Percentiles rank a stretch among this genome's conserved stretches.
Conservation (phyloP, 331 rosid species). For the Quercus lobata region DNA sequence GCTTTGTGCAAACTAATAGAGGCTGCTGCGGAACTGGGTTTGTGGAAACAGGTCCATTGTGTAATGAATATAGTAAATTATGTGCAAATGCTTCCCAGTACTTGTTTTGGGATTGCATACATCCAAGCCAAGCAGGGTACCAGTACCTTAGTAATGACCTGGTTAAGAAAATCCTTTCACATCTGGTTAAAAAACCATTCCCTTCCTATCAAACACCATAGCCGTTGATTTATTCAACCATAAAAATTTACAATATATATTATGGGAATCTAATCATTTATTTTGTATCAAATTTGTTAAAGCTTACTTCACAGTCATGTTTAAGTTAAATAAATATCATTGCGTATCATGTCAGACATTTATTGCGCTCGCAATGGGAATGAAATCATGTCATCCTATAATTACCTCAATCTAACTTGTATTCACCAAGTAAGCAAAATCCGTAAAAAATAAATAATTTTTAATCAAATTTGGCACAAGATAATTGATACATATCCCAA, state of each 20-base stretch:
- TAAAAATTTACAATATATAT: neutral
- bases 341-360: too few relatives aligned
- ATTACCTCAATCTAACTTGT: too few relatives aligned
- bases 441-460: too few relatives aligned
- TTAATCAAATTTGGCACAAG: too few relatives aligned
- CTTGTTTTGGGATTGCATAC: slow-evolving; percentile 72
- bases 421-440: too few relatives aligned
- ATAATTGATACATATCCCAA: too few relatives aligned
- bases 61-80: slow-evolving; percentile 35
- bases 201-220: neutral
- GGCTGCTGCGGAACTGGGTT: slow-evolving; percentile 71
- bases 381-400: too few relatives aligned
- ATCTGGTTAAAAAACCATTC: slow-evolving; percentile 4
- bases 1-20: slow-evolving; percentile 35
- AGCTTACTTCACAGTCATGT: too few relatives aligned
- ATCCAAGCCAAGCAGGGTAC: slow-evolving; percentile 53
- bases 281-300: too few relatives aligned
- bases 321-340: too few relatives aligned
- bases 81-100: slow-evolving; percentile 38
- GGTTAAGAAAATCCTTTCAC: slow-evolving; percentile 29
- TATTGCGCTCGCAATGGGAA: too few relatives aligned
- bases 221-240: neutral
- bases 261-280: too few relatives aligned
- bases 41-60: slow-evolving; percentile 40
- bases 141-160: slow-evolving; percentile 21